Percentiles rank a stretch among this genome's conserved stretches.
Evolutionary conservation across 306 rosid species (phyloP).

Genomic region (Heteromeles arbutifolia): DNA sequence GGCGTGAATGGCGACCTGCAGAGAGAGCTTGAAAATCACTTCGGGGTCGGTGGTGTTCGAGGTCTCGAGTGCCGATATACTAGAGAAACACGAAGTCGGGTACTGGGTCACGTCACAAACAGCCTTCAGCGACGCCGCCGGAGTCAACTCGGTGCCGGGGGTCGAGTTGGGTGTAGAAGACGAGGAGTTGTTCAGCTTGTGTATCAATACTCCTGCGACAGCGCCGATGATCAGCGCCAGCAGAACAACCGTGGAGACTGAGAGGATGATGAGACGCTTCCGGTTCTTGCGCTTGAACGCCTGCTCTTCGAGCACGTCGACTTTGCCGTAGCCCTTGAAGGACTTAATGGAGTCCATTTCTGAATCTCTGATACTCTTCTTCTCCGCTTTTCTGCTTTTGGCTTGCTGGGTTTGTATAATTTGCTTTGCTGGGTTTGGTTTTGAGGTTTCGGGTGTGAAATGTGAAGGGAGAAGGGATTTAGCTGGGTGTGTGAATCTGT

Average conservation of each 20-base stretch:
- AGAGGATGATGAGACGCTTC: conserved; percentile 40
- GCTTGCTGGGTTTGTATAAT: neutral
- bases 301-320: conserved; percentile 62
- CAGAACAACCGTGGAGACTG: conserved; percentile 41
- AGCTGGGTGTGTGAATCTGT: neutral
- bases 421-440: neutral
- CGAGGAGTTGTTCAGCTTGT: conserved; percentile 35
- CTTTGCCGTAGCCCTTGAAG: conserved; percentile 85
- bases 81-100: conserved; percentile 62
- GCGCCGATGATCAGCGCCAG: conserved; percentile 37
- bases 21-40: conserved; percentile 66
- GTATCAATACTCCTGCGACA: conserved; percentile 43
- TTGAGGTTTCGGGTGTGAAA: too few relatives aligned
- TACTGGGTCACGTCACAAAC: conserved; percentile 66
- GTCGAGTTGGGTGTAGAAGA: conserved; percentile 23
- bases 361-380: conserved; percentile 2
- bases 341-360: conserved; percentile 62
- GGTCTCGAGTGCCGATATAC: conserved; percentile 39
- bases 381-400: neutral
- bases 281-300: conserved; percentile 53
- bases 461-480: neutral
- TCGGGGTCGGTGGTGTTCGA: conserved; percentile 66
- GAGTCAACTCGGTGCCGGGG: conserved; percentile 39
- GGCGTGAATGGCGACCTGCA: conserved; percentile 58
- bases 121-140: conserved; percentile 58